Conservation (phyloP, 2,329 filamentous ascomycete genomes). For the Xylaria sp. region DNA sequence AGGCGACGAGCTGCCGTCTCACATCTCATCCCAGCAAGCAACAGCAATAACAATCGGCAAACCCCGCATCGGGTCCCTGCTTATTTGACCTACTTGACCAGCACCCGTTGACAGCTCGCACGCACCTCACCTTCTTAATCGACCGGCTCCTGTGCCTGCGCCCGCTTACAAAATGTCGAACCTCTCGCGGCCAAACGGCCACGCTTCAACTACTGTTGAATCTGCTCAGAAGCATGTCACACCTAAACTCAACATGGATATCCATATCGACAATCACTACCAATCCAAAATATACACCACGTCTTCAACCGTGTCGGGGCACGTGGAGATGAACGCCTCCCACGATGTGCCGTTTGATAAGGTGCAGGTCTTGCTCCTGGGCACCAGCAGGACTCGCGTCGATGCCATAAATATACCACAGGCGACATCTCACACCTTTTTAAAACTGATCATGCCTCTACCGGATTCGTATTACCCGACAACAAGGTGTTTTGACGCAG, state of each 20-base stretch:
- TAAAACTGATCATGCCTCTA: conserved; percentile 53
- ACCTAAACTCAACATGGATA: conserved; percentile 56
- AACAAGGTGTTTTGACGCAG: conserved; percentile 61
- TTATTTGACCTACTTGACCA: conserved; percentile 3
- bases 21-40: conserved; percentile 6
- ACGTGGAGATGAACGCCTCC: conserved; percentile 58
- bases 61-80: conserved; percentile 33
- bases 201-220: conserved; percentile 14
- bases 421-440: conserved; percentile 62
- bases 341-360: conserved; percentile 62
- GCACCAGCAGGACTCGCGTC: conserved; percentile 61
- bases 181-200: conserved; percentile 17
- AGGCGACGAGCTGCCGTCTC: conserved; percentile 8
- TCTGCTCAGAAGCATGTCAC: conserved; percentile 22
- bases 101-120: background rate
- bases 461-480: conserved; percentile 59
- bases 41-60: conserved; percentile 21
- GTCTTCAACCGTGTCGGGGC: conserved; percentile 62
- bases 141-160: background rate
- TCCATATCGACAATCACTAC: conserved; percentile 66
- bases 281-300: conserved; percentile 67
- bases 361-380: conserved; percentile 65
- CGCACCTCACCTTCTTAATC: background rate
- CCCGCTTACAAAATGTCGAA: conserved; percentile 26
- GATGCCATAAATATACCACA: conserved; percentile 63